Evolutionary conservation across 2,329 filamentous ascomycete species (phyloP), one percentile per base, ranked within the genome.

Genomic region (Aspergillus fumigatiaffinis): DNA sequence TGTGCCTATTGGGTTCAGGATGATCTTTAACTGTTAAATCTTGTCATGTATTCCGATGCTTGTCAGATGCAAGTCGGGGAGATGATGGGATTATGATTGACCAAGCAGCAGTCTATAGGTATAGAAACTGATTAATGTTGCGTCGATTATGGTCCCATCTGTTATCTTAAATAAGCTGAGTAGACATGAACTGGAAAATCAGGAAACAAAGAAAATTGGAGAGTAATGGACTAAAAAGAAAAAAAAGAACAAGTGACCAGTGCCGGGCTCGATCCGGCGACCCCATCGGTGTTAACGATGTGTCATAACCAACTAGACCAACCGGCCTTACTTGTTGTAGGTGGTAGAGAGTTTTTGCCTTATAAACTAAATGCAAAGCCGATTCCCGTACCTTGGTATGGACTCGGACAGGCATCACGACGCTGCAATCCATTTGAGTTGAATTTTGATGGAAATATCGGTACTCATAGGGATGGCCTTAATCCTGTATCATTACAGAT

Each of bases 261-360:
- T 46, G 42, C 42, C 42, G 63, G 65, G 57, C 25, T 66, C 55
- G 64, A 66, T 63, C 64, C 63, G 56, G 60, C 58, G 64, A 66
- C 64, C 64, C 66, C 64, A 58, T 66, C 63, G 60, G 66, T 70
- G 67, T 70, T 67, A 70, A 68, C 63, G 67, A 69, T 65, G 67
- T 62, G 68, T 68, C 67, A 69, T 68, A 64, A 69, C 64, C 67
- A 66, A 67, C 66, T 69, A 69, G 66, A 64, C 63, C 61, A 69
- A 64, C 66, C 67, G 62, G 65, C 66, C 28, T 3, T 10, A 29
- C 28, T 29, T 29, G 28, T 29, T 29, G 3, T 2, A 14, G 2
- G 3, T 1, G 2, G 4, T 4, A 1, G 1, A 5, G 29, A 2
- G 0, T 32, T 32, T 29, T 14, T 5, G 4, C 4, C 12, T 5